phyloP scores from a whole-genome alignment of 768 basidiomycete species.

The Rhizopogon sp. region DNA sequence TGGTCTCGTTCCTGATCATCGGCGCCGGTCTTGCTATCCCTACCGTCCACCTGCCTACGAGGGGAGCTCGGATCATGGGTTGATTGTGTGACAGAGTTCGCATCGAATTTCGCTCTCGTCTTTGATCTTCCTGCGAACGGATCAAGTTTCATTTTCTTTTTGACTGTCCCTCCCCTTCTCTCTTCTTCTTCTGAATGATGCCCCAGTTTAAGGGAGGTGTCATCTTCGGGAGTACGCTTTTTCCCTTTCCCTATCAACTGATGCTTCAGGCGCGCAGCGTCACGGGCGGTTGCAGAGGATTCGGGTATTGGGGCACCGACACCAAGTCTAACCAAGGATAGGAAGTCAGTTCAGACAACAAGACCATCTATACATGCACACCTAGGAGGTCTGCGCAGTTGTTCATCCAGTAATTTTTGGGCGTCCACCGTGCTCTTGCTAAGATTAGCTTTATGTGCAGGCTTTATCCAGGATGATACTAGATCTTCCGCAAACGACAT shows the following conservation, averaged over 20 bases:
- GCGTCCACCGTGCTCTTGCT: conserved; percentile 26
- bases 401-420: conserved; percentile 58
- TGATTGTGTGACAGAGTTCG: background rate
- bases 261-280: conserved; percentile 57
- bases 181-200: conserved; percentile 43
- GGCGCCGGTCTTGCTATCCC: background rate
- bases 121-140: conserved; percentile 46
- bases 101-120: conserved; percentile 37
- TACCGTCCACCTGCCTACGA: background rate
- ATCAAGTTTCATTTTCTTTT: conserved; percentile 56
- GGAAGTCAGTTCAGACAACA: conserved; percentile 5
- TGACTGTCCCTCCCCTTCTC: conserved; percentile 50
- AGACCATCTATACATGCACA: conserved; percentile 24
- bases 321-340: conserved; percentile 48
- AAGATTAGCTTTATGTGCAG: conserved; percentile 36
- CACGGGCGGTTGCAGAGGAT: conserved; percentile 38
- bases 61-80: background rate
- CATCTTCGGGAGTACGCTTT: conserved; percentile 43
- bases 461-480: conserved; percentile 73
- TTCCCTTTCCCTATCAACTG: conserved; percentile 47
- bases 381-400: conserved; percentile 69
- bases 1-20: background rate
- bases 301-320: conserved; percentile 66
- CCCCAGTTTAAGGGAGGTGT: conserved; percentile 15
- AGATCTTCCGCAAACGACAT: conserved; percentile 73